These are phyloP conservation scores for Yamadazyma siamensis DNA, from an alignment of 1,139 yeast species.

Conservation along the genomic window DNA sequence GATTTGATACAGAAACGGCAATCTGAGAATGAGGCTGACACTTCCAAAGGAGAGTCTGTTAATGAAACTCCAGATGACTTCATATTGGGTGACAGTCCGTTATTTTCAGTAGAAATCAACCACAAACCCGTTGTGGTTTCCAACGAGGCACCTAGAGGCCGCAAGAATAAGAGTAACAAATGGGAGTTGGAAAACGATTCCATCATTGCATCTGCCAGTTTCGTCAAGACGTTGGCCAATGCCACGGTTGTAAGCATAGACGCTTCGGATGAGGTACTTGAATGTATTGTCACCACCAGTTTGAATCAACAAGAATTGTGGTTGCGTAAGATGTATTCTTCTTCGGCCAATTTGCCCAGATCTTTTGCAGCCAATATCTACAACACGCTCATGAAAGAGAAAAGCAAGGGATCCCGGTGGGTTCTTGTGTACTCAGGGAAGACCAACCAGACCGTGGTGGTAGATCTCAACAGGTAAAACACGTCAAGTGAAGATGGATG, in stretches of 20 bases:
- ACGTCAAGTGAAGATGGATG: neutral
- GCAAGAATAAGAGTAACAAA: slow-evolving; percentile 70
- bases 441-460: slow-evolving; percentile 64
- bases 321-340: slow-evolving; percentile 78
- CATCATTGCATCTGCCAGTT: slow-evolving; percentile 52
- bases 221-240: slow-evolving; percentile 51
- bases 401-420: slow-evolving; percentile 67
- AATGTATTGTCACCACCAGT: slow-evolving; percentile 75
- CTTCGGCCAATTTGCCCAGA: slow-evolving; percentile 53
- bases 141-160: slow-evolving; percentile 69
- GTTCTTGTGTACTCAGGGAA: slow-evolving; percentile 73
- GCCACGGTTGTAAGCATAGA: slow-evolving; percentile 79
- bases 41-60: slow-evolving; percentile 3
- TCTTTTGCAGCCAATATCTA: slow-evolving; percentile 75
- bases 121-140: slow-evolving; percentile 63
- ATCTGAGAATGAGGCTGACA: slow-evolving; percentile 14
- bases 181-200: slow-evolving; percentile 82
- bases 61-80: slow-evolving; percentile 8
- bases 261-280: slow-evolving; percentile 76
- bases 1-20: slow-evolving; percentile 37
- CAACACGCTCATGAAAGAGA: slow-evolving; percentile 68
- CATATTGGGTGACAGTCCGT: slow-evolving; percentile 22
- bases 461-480: slow-evolving; percentile 39
- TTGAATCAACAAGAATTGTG: slow-evolving; percentile 82
- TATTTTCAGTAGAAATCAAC: slow-evolving; percentile 38